A percentile compares a stretch with the other conserved stretches of the same genome.
phyloP scores from a whole-genome alignment of 202 grass and related monocot genomes.

The Dendrocalamus latiflorus region DNA sequence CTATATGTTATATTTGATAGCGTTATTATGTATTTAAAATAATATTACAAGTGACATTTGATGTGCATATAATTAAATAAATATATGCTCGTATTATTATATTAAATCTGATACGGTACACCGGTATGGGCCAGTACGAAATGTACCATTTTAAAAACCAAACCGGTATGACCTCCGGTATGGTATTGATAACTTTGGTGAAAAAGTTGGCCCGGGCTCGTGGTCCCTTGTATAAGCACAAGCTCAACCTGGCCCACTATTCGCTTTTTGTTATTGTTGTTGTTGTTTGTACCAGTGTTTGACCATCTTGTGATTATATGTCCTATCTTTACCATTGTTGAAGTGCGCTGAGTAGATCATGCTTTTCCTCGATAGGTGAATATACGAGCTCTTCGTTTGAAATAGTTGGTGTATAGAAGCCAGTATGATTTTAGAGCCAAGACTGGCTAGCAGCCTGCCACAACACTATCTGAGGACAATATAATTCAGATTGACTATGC shows the following conservation, averaged over 20 bases:
- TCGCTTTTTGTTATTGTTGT: background rate
- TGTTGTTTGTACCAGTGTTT: background rate
- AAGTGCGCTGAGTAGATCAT: background rate
- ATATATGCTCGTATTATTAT: too few relatives aligned
- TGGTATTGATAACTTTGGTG: too few relatives aligned
- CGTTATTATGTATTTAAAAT: too few relatives aligned
- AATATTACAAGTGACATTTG: too few relatives aligned
- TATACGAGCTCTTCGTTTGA: background rate
- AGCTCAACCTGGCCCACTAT: background rate
- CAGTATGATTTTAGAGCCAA: background rate
- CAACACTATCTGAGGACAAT: background rate
- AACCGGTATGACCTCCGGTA: too few relatives aligned
- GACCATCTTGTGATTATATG: background rate
- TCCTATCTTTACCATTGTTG: background rate
- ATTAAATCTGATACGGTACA: too few relatives aligned
- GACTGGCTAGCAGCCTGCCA: background rate
- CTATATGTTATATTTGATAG: too few relatives aligned
- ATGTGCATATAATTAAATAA: too few relatives aligned
- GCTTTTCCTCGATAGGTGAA: background rate
- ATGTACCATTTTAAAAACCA: too few relatives aligned
- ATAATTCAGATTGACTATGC: background rate
- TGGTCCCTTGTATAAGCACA: background rate
- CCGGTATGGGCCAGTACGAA: too few relatives aligned
- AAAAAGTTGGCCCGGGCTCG: background rate
- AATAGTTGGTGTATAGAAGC: background rate